Evolutionary conservation across 2,329 filamentous ascomycete species (phyloP), one percentile per base, ranked within the genome.

Genomic region (Aspergillus quadricinctus): DNA sequence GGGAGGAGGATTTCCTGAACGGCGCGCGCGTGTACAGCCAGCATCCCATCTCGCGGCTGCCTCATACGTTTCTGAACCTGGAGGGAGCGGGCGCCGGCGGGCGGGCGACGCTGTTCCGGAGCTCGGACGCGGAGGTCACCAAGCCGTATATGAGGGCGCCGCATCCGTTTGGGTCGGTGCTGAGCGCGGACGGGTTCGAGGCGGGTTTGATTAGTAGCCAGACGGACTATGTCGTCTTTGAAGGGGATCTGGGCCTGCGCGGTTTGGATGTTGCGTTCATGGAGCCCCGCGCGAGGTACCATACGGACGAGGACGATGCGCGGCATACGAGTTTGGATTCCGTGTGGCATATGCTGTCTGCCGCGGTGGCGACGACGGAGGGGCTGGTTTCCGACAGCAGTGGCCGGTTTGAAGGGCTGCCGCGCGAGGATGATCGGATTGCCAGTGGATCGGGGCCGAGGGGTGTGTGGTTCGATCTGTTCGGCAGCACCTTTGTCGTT

Each of bases 301-400:
- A 99, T 70, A 97, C 93, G 0, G 83, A 90, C 58, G 86, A 96
- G 68, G 94, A 99, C 70, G 90, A 96, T 69, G 81, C 87, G 2
- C 84, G 84, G 41, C 91, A 97, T 72, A 88, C 92, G 1, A 80
- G 73, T 55, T 69, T 72, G 56, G 78, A 82, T 51, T 86, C 84
- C 3, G 74, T 97, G 21, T 97, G 92, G 92, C 92, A 97, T 72
- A 97, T 99, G 94, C 80, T 99, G 40, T 95, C 90, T 40, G 87
- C 87, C 14, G 86, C 92, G 5, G 76, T 97, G 25, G 83, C 86
- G 6, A 94, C 92, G 0, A 85, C 90, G 23, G 81, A 87, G 65
- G 80, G 80, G 1, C 79, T 97, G 46, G 87, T 90, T 0, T 83
- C 84, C 14, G 84, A 90, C 63, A 85, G 82, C 0, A 86, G 84